These are phyloP conservation scores for Haplosporangium gracile DNA, from an alignment of 192 early-diverging fungal species.

Conservation along the genomic window DNA sequence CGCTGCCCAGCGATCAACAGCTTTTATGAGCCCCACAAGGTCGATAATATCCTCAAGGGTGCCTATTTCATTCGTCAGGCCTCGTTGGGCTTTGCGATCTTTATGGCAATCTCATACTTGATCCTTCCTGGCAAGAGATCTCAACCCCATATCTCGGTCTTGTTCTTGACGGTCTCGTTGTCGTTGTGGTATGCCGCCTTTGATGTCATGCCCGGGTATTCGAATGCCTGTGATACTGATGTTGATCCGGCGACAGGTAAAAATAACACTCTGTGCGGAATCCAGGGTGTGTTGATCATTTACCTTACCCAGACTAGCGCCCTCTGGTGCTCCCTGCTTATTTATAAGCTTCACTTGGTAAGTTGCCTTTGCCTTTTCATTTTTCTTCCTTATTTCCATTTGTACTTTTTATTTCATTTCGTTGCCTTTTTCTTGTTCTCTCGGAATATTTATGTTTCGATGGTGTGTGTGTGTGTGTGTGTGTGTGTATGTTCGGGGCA, in stretches of 20 bases:
- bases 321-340: constrained; percentile 43
- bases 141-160: constrained; percentile 53
- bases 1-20: constrained; percentile 42
- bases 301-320: constrained; percentile 50
- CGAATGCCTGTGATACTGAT: constrained; percentile 39
- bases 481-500: background rate
- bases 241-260: constrained; percentile 37
- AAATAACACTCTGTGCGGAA: constrained; percentile 35
- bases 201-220: constrained; percentile 42
- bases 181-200: constrained; percentile 48
- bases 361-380: background rate
- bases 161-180: constrained; percentile 44
- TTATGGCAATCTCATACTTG: constrained; percentile 45
- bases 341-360: constrained; percentile 53
- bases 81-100: constrained; percentile 25
- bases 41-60: constrained; percentile 28
- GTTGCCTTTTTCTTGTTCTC: background rate
- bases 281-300: constrained; percentile 49
- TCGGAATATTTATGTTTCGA: too few relatives aligned
- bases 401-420: background rate
- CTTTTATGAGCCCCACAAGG: constrained; percentile 41
- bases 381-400: background rate
- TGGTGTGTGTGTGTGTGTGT: background rate
- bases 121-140: constrained; percentile 42
- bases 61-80: constrained; percentile 40